Percentiles rank a stretch among this genome's conserved stretches.
Conservation (phyloP, 306 rosid genomes). For the Cucurbita pepo region DNA sequence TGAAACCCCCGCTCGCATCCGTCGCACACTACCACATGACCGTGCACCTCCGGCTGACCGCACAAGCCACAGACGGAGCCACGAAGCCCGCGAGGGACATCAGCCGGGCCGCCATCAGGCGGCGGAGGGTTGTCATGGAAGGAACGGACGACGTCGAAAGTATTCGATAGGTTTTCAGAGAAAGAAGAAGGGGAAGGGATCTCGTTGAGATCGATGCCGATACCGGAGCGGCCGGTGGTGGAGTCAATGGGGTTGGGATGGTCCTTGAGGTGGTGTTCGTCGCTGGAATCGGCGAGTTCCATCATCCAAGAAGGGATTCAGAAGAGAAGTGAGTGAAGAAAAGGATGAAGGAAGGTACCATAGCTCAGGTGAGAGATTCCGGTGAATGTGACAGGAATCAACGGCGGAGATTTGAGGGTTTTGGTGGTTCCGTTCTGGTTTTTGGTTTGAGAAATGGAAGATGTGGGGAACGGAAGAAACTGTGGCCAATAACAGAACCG, state of each 20-base stretch:
- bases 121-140: slow-evolving; percentile 76
- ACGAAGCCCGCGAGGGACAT: slow-evolving; percentile 20
- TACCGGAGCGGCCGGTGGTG: slow-evolving; percentile 39
- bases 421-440: not conserved
- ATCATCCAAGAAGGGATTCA: slow-evolving; percentile 46
- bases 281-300: slow-evolving; percentile 64
- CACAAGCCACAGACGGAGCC: slow-evolving; percentile 40
- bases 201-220: slow-evolving; percentile 93
- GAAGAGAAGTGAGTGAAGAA: slow-evolving; percentile 23
- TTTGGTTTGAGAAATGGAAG: slow-evolving; percentile 14
- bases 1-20: slow-evolving; percentile 89
- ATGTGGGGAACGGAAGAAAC: slow-evolving; percentile 14
- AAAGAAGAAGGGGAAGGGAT: slow-evolving; percentile 68
- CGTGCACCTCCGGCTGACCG: slow-evolving; percentile 29
- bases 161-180: slow-evolving; percentile 59
- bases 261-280: slow-evolving; percentile 27
- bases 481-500: slow-evolving; percentile 31
- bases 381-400: slow-evolving; percentile 26
- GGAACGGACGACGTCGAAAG: slow-evolving; percentile 58
- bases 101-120: slow-evolving; percentile 54
- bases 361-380: slow-evolving; percentile 23
- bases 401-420: slow-evolving; percentile 35
- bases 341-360: slow-evolving; percentile 34
- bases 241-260: slow-evolving; percentile 17
- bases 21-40: slow-evolving; percentile 70